Base-by-base conservation (phyloP, 1,284 basidiomycete genomes). In the Malassezia sp. region DNA sequence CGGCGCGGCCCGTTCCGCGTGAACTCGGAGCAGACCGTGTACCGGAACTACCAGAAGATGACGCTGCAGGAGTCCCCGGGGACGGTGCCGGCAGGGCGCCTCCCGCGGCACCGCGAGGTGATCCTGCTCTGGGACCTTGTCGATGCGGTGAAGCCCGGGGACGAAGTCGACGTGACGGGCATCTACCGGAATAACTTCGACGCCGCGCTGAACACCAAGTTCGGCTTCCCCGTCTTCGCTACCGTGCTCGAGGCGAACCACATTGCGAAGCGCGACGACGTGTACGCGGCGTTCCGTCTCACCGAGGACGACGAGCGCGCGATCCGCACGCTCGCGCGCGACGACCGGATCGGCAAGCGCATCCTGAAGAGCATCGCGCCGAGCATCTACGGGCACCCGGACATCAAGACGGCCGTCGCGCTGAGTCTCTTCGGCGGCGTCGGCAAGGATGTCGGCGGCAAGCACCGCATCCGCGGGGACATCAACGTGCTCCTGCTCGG, bases 151-250 rank as follows among this genome's bases (percentile, higher is more conserved):
- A 96, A 96, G 71, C 91, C 91, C 9, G 91, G 91, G 53, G 93
- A 99, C 71, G 93, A 97, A 76, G 81, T 97, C 54, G 88, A 89
- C 60, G 61, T 70, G 17, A 97, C 91, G 5, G 91, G 91, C 49
- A 81, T 96, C 59, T 99, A 99, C 72, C 80, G 90, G 58, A 99
- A 99, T 75, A 97, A 97, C 72, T 97, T 96, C 61, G 91, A 97
- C 68, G 90, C 90, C 4, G 85, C 89, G 1, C 79, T 99, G 60
- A 97, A 99, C 73, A 83, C 88, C 36, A 97, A 96, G 75, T 96
- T 97, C 61, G 93, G 91, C 20, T 99, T 99, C 75, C 91, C 91
- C 0, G 93, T 99, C 31, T 99, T 99, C 74, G 90, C 89, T 3
- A 99, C 91, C 5, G 79, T 99, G 46, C 83, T 99, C 53, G 91